These are phyloP conservation scores for Botrytis medusae DNA, from an alignment of 2,329 filamentous ascomycete genomes.

Conservation along the genomic window DNA sequence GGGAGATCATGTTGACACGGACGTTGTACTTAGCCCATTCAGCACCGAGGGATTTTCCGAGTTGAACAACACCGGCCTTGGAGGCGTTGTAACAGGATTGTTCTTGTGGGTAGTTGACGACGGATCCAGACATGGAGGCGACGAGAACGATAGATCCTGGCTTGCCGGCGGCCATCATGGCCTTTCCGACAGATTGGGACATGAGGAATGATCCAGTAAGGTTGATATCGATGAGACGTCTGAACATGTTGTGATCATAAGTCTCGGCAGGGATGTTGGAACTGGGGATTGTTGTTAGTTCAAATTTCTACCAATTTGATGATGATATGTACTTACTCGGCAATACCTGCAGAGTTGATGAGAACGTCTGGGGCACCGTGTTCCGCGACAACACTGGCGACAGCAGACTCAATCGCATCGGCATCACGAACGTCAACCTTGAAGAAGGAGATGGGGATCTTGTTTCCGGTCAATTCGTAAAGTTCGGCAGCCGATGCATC, in stretches of 20 bases:
- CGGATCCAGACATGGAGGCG: slow-evolving; percentile 77
- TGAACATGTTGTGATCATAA: slow-evolving; percentile 75
- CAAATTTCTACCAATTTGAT: neutral
- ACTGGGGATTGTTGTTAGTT: slow-evolving; percentile 38
- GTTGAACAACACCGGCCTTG: slow-evolving; percentile 76
- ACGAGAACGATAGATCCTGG: slow-evolving; percentile 74
- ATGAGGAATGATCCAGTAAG: slow-evolving; percentile 76
- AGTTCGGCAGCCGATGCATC: slow-evolving; percentile 69
- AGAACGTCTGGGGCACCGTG: slow-evolving; percentile 72
- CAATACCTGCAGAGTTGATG: slow-evolving; percentile 79
- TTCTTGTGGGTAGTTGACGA: slow-evolving; percentile 85
- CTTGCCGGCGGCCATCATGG: slow-evolving; percentile 71
- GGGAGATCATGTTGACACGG: slow-evolving; percentile 80
- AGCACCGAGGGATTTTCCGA: slow-evolving; percentile 76
- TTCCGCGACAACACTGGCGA: slow-evolving; percentile 63
- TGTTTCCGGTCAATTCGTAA: slow-evolving; percentile 63
- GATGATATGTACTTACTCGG: slow-evolving; percentile 53
- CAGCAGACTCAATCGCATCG: slow-evolving; percentile 66
- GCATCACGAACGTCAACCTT: slow-evolving; percentile 76
- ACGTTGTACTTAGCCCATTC: slow-evolving; percentile 83
- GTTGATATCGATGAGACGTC: slow-evolving; percentile 79
- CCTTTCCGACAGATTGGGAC: slow-evolving; percentile 67
- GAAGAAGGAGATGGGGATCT: slow-evolving; percentile 71
- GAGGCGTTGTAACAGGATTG: slow-evolving; percentile 82
- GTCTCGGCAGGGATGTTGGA: slow-evolving; percentile 81